Evolutionary conservation across 2,329 filamentous ascomycete species (phyloP).

Genomic region (Paracorniculantispora psalliotae): DNA sequence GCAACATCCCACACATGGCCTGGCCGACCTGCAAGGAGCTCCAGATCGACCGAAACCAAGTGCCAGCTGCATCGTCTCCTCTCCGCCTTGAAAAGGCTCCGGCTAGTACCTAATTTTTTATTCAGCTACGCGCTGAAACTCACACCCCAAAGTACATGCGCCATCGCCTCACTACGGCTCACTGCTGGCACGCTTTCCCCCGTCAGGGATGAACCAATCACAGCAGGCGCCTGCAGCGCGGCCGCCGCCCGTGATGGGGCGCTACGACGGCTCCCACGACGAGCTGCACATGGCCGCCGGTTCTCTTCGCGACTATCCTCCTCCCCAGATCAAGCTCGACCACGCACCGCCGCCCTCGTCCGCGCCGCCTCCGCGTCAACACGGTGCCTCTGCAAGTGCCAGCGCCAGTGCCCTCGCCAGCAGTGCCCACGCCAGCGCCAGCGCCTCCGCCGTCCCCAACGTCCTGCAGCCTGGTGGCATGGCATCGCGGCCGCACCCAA

Average conservation of each 20-base stretch:
- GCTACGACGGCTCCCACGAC: constrained; percentile 33
- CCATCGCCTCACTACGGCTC: background rate
- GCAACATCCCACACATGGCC: background rate
- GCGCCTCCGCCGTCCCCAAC: constrained; percentile 45
- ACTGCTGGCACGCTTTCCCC: constrained; percentile 2
- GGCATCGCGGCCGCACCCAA: constrained; percentile 27
- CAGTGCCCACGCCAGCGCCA: constrained; percentile 14
- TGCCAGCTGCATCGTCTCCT: too few species aligned
- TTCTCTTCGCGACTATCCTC: constrained; percentile 39
- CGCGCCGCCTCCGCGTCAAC: constrained; percentile 28
- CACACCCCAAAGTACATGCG: background rate
- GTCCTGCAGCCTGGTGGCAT: constrained; percentile 53
- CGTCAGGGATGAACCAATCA: constrained; percentile 35
- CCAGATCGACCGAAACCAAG: background rate
- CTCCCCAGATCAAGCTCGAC: constrained; percentile 49
- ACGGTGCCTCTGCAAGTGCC: constrained; percentile 8
- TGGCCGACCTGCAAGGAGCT: background rate
- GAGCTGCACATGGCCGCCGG: constrained; percentile 51
- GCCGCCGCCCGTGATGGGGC: constrained; percentile 21
- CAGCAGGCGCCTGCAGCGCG: constrained; percentile 30
- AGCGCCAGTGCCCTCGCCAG: constrained; percentile 16
- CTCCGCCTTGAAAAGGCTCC: too few species aligned
- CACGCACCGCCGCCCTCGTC: constrained; percentile 34
- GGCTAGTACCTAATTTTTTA: too few species aligned
- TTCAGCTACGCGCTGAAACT: too few species aligned